Evolutionary conservation across 2,329 filamentous ascomycete genomes (phyloP).

Genomic region (Acarospora socialis): DNA sequence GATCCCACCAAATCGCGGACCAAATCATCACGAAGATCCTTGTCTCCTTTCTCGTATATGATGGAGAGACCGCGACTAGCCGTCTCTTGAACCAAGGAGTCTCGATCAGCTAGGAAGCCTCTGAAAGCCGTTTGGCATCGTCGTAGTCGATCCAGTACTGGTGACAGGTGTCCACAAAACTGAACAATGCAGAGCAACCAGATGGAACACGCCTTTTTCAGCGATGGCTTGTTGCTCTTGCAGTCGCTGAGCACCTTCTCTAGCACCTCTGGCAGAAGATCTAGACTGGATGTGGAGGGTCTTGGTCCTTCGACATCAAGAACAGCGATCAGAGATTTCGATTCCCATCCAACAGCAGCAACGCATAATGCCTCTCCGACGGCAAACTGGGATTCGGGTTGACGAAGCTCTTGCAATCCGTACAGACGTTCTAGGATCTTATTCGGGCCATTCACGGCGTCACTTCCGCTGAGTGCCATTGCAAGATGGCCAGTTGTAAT

Average conservation of each 20-base stretch:
- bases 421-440: conserved; percentile 55
- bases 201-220: conserved; percentile 84
- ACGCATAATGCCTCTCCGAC: conserved; percentile 79
- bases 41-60: conserved; percentile 85
- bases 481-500: conserved; percentile 64
- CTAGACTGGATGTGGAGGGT: conserved; percentile 25
- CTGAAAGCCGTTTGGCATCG: conserved; percentile 81
- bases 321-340: conserved; percentile 58
- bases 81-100: conserved; percentile 91
- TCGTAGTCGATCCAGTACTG: conserved; percentile 59
- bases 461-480: conserved; percentile 31
- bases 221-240: conserved; percentile 70
- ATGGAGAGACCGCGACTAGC: conserved; percentile 81
- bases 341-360: conserved; percentile 67
- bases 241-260: conserved; percentile 64
- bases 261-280: conserved; percentile 40
- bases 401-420: conserved; percentile 66
- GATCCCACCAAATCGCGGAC: conserved; percentile 78
- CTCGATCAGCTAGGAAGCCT: conserved; percentile 68
- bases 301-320: conserved; percentile 54
- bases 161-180: conserved; percentile 65
- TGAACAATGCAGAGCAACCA: conserved; percentile 89
- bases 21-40: conserved; percentile 63
- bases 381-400: conserved; percentile 77
- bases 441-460: conserved; percentile 28